Conservation (phyloP, 2,329 filamentous ascomycete genomes). For the Colletotrichum tamarilloi region DNA sequence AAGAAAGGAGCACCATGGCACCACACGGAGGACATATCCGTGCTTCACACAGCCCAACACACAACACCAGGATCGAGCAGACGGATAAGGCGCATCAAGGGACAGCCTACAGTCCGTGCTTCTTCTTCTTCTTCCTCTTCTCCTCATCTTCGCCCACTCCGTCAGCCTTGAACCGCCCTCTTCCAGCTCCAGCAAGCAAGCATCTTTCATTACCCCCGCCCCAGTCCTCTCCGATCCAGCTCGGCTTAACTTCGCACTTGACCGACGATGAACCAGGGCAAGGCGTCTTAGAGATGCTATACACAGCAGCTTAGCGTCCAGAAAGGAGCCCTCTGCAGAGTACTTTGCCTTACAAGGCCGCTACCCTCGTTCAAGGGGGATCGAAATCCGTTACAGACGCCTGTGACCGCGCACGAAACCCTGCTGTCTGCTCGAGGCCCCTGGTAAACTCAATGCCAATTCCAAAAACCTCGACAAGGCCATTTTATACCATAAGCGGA, state of each 20-base stretch:
- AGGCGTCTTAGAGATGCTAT: neutral
- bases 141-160: neutral
- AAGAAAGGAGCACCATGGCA: neutral
- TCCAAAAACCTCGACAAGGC: neutral
- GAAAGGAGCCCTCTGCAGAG: neutral
- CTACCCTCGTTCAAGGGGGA: neutral
- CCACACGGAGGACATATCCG: neutral
- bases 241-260: neutral
- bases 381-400: neutral
- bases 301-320: neutral
- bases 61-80: neutral
- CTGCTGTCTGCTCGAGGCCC: neutral
- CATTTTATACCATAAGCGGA: neutral
- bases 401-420: neutral
- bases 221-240: neutral
- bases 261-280: neutral
- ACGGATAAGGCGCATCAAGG: neutral
- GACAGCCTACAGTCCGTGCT: neutral
- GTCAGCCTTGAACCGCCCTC: neutral
- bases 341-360: conserved; percentile 5
- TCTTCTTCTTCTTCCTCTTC: neutral
- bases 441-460: neutral
- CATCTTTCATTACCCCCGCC: neutral
- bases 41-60: neutral
- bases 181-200: neutral